Percentiles rank a stretch among this genome's conserved stretches.
Evolutionary conservation across 2,329 filamentous ascomycete genomes (phyloP).

Genomic region (Teratosphaeria pseudoeucalypti): DNA sequence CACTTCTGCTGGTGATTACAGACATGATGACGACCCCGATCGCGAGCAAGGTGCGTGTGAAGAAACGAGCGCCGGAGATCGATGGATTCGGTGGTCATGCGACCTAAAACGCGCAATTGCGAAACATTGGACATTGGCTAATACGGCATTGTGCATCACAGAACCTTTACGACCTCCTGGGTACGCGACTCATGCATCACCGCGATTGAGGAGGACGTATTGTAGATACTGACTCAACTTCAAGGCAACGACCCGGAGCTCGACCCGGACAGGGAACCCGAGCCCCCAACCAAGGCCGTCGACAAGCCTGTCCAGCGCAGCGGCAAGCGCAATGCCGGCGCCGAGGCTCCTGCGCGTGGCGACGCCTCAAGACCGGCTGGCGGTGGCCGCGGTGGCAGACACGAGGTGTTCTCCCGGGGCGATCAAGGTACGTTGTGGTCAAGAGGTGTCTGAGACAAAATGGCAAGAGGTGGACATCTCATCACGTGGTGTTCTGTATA

Average conservation of each 20-base stretch:
- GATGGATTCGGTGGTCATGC: slow-evolving; percentile 1
- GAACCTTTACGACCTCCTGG: slow-evolving; percentile 98
- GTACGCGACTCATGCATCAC: slow-evolving; percentile 43
- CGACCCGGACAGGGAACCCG: slow-evolving; percentile 62
- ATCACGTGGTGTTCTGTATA: background rate
- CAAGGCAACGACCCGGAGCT: slow-evolving; percentile 60
- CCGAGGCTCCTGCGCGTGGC: slow-evolving; percentile 48
- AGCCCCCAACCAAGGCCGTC: slow-evolving; percentile 75
- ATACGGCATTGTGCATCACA: slow-evolving; percentile 30
- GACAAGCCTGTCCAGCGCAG: slow-evolving; percentile 70
- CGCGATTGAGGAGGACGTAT: background rate
- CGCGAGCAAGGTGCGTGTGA: slow-evolving; percentile 14
- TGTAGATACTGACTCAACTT: slow-evolving; percentile 13
- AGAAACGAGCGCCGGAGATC: background rate
- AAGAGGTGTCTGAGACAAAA: background rate
- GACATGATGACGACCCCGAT: slow-evolving; percentile 12
- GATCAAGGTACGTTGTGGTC: slow-evolving; percentile 67
- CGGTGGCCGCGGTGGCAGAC: slow-evolving; percentile 40
- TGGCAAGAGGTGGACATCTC: background rate
- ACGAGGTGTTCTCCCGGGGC: slow-evolving; percentile 59
- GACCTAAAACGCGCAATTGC: background rate
- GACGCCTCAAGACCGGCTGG: slow-evolving; percentile 27
- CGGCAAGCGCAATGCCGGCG: slow-evolving; percentile 79
- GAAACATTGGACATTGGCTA: slow-evolving; percentile 4
- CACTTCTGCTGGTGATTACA: slow-evolving; percentile 11